Percentiles rank a stretch among this genome's conserved stretches.
Conservation (phyloP, 2,329 filamentous ascomycete genomes). For the Alternaria longipes region DNA sequence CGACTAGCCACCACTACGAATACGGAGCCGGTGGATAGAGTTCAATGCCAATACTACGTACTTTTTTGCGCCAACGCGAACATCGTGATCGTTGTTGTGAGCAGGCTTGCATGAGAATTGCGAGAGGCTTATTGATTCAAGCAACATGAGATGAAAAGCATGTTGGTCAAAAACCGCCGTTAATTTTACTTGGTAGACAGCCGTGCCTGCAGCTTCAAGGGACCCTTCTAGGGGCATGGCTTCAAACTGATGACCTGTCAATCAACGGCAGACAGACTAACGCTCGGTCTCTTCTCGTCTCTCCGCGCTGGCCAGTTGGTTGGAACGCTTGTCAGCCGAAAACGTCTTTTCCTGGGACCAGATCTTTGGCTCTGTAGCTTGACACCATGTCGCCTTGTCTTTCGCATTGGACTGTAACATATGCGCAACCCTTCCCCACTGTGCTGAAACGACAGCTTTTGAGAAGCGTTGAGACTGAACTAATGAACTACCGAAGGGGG, state of each 20-base stretch:
- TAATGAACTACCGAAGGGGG: slow-evolving; percentile 25
- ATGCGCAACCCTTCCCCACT: slow-evolving; percentile 25
- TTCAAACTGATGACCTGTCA: slow-evolving; percentile 30
- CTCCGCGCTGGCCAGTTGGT: slow-evolving; percentile 41
- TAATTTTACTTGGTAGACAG: slow-evolving; percentile 1
- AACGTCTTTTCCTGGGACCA: slow-evolving; percentile 19
- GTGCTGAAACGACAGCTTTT: slow-evolving; percentile 29
- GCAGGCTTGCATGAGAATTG: background rate
- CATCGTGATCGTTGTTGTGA: background rate
- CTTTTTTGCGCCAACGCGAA: slow-evolving; percentile 5
- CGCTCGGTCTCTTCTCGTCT: slow-evolving; percentile 30
- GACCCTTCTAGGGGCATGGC: background rate
- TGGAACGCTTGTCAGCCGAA: slow-evolving; percentile 29
- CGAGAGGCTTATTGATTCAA: slow-evolving; percentile 18
- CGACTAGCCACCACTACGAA: background rate
- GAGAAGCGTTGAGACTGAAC: slow-evolving; percentile 19
- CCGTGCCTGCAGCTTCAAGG: background rate
- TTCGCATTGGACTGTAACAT: slow-evolving; percentile 29
- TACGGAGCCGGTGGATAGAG: slow-evolving; percentile 16
- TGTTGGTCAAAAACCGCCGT: background rate
- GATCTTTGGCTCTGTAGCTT: slow-evolving; percentile 17
- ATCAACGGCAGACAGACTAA: slow-evolving; percentile 26
- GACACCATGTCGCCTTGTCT: background rate
- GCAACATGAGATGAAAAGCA: background rate
- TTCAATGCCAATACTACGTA: slow-evolving; percentile 12